Base-by-base conservation (phyloP, 1,139 yeast species). In the Pneumocystis carinii region DNA sequence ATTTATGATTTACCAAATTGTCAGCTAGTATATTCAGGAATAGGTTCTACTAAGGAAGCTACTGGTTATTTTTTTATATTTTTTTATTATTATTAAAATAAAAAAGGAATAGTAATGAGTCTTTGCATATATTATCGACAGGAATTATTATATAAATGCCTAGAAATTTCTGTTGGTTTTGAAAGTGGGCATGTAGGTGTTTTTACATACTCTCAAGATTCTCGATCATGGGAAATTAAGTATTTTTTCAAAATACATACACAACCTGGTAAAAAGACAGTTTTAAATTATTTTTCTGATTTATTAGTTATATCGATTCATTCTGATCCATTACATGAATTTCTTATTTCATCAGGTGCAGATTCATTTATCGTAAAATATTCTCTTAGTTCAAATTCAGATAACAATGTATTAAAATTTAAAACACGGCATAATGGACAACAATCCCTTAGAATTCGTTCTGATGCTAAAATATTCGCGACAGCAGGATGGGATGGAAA, bases 401-500 rank as follows among this genome's bases (percentile, higher is more conserved):
- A 41, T 41, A 41, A 37, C 6, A 37, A 41, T 41, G 19, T 41
- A 41, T 17, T 41, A 41, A 41, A 41, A 41, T 41, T 41, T 41
- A 41, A 41, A 8, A 56, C 59, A 24, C 24, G 14, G 6, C 59
- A 38, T 56, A 12, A 7, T 35, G 59, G 59, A 36, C 59, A 56
- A 17, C 39, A 56, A 38, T 56, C 59, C 24, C 35, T 56, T 3
- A 36, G 39, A 24, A 36, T 35, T 38, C 59, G 59, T 36, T 35
- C 39, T 15, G 59, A 56, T 38, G 35, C 38, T 8, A 56, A 56
- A 38, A 36, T 56, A 38, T 38, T 56, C 7, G 59, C 41, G 24
- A 56, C 39, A 17, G 59, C 59, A 7, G 59, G 59, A 19, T 56
- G 59, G 59, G 59, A 56, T 19, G 59, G 59, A 19, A 56, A 36